Evolutionary conservation across 2,329 filamentous ascomycete genomes (phyloP), one percentile per base, ranked within the genome.

Genomic region (Leptographium lundbergii): DNA sequence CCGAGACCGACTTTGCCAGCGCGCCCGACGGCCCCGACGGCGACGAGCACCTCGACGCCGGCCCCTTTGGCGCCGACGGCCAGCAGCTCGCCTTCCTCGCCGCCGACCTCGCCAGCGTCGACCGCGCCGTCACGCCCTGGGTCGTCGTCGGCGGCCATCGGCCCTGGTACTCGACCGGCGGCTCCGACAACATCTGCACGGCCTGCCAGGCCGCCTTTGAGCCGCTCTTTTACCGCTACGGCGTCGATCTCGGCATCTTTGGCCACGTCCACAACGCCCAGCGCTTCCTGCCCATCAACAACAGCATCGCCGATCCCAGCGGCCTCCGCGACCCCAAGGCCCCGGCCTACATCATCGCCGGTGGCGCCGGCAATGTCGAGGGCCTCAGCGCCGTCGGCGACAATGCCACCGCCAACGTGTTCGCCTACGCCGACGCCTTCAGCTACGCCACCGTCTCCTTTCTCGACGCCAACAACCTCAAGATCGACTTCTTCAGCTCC

Each of bases 191-290:
- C 55, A 14, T 57, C 17, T 83, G 80, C 69, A 59, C 47, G 14
- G 65, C 74, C 0, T 82, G 80, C 69, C 76, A 78, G 61, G 62
- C 61, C 0, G 79, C 78, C 0, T 83, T 82, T 60, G 80, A 84
- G 69, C 68, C 70, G 0, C 66, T 82, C 3, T 67, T 83, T 7
- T 79, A 81, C 68, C 72, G 74, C 57, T 81, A 82, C 66, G 79
- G 79, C 32, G 80, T 84, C 24, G 81, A 84, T 62, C 67, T 82
- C 5, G 79, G 69, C 29, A 70, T 83, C 7, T 80, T 81, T 62
- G 81, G 80, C 2, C 80, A 84, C 64, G 77, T 81, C 17, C 80
- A 83, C 68, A 81, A 81, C 68, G 76, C 77, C 29, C 79, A 83
- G 69, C 75, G 81, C 1, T 79, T 81, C 63, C 61, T 71, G 65